Evolutionary conservation across 345 rosid genomes (phyloP), one percentile per base, ranked within the genome.

Genomic region (Brassica napus): DNA sequence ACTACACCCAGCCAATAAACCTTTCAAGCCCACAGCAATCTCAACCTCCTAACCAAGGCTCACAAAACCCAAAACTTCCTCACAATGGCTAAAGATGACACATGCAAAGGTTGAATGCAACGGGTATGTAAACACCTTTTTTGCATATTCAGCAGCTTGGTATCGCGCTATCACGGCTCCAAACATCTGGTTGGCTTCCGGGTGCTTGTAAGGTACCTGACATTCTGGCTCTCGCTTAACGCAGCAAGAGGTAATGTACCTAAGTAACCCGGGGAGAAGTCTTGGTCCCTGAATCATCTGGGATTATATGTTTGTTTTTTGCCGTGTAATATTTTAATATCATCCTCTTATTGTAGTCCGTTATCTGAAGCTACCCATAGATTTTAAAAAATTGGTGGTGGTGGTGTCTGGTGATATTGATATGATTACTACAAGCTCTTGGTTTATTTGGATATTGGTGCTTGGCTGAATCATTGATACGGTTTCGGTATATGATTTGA

Each of bases 31-130:
- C 92, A 24, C 94, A 88, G 55, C 92, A 86, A 73, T 82, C 96
- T 54, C 97, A 84, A 81, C 97, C 85, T 82, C 97, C 84, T 82
- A 89, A 88, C 65, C 99, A 88, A 82, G 85, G 90, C 73, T 83
- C 93, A 57, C 97, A 92, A 81, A 93, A 90, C 87, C 93, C 88
- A 85, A 93, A 89, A 83, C 81, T 82, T 75, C 94, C 89, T 73
- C 92, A 86, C 85, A 89, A 86, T 77, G 98, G 99, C 89, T 94
- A 85, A 60, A 92, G 60, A 76, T 57, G 67, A 70, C 26, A 26
- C 6, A 52, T 52, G 16, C 8, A 14, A 54, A 24, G 28, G 5
- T 23, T 65, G 75, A 58, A 76, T 72, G 80, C 74, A 60, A 73
- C 87, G 97, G 97, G 97, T 54, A 89, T 84, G 77, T 72, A 65